Evolutionary conservation across 768 basidiomycete genomes (phyloP), one percentile per base, ranked within the genome.

Genomic region (Calocybe gangraenosa): DNA sequence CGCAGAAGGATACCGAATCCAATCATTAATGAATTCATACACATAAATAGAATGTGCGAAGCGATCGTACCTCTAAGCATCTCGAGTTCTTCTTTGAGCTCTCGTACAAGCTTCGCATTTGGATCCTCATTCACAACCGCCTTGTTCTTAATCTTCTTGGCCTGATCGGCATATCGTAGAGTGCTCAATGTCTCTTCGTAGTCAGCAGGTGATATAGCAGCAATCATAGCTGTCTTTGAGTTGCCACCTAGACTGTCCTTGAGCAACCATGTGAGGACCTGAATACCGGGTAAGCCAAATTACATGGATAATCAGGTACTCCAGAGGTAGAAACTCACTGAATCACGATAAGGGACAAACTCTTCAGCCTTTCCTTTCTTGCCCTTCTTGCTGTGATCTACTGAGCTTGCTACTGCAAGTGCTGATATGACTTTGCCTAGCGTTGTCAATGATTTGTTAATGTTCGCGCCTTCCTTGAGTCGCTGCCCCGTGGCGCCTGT

Each of bases 91-190:
- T 98, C 96, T 67, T 98, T 99, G 64, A 99, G 87, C 67, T 98
- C 95, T 38, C 94, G 85, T 46, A 99, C 94, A 46, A 99, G 86
- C 72, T 92, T 97, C 60, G 95, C 95, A 58, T 97, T 99, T 23
- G 96, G 96, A 77, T 99, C 96, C 70, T 99, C 96, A 68, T 99
- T 99, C 53, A 99, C 90, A 47, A 98, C 82, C 13, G 96, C 95
- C 72, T 97, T 95, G 68, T 97, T 99, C 83, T 94, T 97, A 69
- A 99, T 99, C 84, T 95, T 95, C 85, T 99, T 99, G 25, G 95
- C 94, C 63, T 92, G 92, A 74, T 96, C 93, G 55, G 96, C 96
- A 66, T 99, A 98, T 4, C 96, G 87, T 47, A 99, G 72, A 2
- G 95, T 98, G 66, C 92, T 92, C 50, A 98, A 71, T 13, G 95